Conservation (phyloP, 306 rosid genomes). For the Dicorynia guianensis region DNA sequence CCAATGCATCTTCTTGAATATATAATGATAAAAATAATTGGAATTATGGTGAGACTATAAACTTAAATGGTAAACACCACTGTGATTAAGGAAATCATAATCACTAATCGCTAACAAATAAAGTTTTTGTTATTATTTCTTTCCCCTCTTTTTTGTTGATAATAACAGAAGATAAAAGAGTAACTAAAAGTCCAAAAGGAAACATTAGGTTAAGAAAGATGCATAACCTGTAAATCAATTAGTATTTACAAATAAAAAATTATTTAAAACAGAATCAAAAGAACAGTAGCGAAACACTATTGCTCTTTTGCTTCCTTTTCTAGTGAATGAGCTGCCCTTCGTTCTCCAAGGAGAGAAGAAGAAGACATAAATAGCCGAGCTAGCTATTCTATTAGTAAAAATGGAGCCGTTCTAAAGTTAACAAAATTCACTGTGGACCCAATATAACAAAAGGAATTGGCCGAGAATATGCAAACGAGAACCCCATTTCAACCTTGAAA, state of each 20-base stretch:
- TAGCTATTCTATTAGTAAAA: constrained; percentile 13
- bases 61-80: constrained; percentile 1
- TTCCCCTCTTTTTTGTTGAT: not conserved
- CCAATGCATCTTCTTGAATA: constrained; percentile 8
- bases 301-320: too few species aligned
- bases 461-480: constrained; percentile 28
- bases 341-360: not conserved
- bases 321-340: constrained; percentile 4
- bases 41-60: constrained; percentile 4
- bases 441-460: constrained; percentile 27
- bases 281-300: not conserved
- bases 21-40: not conserved
- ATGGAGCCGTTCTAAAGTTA: constrained; percentile 11
- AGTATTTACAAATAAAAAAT: not conserved
- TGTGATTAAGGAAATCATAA: constrained; percentile 11
- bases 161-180: not conserved
- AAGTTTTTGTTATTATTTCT: not conserved
- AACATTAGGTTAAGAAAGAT: constrained; percentile 14
- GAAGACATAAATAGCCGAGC: constrained; percentile 9
- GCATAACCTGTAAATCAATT: constrained; percentile 4
- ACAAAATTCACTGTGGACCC: constrained; percentile 38
- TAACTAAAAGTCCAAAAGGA: not conserved
- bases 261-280: not conserved
- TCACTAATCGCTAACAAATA: constrained; percentile 24
- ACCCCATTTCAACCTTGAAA: constrained; percentile 25